These are phyloP conservation scores for Panicum miliaceum DNA, from an alignment of 176 grass and related monocot genomes.

Conservation along the genomic window DNA sequence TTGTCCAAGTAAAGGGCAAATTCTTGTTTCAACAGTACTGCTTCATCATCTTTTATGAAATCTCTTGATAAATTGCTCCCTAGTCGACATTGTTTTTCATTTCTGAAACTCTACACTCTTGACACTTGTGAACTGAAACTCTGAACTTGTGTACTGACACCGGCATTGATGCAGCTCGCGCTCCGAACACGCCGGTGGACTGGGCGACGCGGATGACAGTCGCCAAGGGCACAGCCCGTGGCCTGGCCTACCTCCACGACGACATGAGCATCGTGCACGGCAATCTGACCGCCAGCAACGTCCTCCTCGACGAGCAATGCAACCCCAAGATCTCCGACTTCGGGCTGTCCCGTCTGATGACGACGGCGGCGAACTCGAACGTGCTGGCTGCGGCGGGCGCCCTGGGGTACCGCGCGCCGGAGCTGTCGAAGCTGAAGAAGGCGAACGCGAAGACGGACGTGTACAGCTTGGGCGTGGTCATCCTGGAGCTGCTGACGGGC, in stretches of 20 bases:
- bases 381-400: constrained; percentile 63
- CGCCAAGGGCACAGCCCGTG: constrained; percentile 70
- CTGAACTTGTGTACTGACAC: constrained; percentile 9
- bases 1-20: too few species aligned
- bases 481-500: constrained; percentile 88
- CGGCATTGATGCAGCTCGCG: constrained; percentile 9
- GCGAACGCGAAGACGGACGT: constrained; percentile 73
- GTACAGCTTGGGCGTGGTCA: constrained; percentile 87
- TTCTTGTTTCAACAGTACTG: too few species aligned
- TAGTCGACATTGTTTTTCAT: not conserved
- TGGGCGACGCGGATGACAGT: constrained; percentile 67
- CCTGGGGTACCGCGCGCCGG: constrained; percentile 75
- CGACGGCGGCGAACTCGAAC: constrained; percentile 64
- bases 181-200: constrained; percentile 45
- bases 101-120: constrained; percentile 6
- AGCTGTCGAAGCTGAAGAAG: constrained; percentile 91
- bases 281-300: constrained; percentile 78
- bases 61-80: not conserved
- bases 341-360: constrained; percentile 86
- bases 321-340: constrained; percentile 69
- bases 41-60: too few species aligned
- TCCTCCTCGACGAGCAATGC: constrained; percentile 63
- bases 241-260: constrained; percentile 69
- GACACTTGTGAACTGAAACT: constrained; percentile 14
- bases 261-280: constrained; percentile 65